phyloP scores from a whole-genome alignment of 2,329 filamentous ascomycete species.

The Myriosclerotinia curreyana region DNA sequence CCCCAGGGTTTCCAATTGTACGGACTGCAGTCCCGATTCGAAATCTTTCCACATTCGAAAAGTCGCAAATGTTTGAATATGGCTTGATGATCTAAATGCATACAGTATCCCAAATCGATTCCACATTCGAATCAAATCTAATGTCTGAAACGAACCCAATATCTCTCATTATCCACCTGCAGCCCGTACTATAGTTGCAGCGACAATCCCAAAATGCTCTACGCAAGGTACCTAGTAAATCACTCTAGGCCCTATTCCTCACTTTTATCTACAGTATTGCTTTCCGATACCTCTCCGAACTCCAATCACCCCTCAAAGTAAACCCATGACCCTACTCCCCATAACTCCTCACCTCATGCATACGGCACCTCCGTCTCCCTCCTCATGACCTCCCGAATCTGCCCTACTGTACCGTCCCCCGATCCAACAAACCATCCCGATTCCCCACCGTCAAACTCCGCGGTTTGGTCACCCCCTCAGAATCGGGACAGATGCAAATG shows the following conservation, averaged over 20 bases:
- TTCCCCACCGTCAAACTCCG: constrained; percentile 49
- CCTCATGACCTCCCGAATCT: constrained; percentile 36
- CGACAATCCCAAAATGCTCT: too few relatives aligned
- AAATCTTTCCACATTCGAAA: too few relatives aligned
- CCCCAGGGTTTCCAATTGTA: too few relatives aligned
- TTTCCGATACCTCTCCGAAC: constrained; percentile 38
- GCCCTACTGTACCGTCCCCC: constrained; percentile 31
- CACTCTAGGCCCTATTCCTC: constrained; percentile 42
- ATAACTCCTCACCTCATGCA: constrained; percentile 40
- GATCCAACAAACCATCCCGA: constrained; percentile 44
- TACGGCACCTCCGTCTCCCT: constrained; percentile 34
- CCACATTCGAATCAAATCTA: too few relatives aligned
- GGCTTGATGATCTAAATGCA: too few relatives aligned
- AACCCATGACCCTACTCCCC: constrained; percentile 44
- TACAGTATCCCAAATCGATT: too few relatives aligned
- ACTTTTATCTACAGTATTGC: constrained; percentile 36
- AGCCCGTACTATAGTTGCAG: too few relatives aligned
- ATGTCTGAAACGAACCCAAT: too few relatives aligned
- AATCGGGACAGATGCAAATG: constrained; percentile 47
- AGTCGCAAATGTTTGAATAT: too few relatives aligned
- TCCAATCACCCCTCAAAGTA: constrained; percentile 40
- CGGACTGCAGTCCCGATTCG: too few relatives aligned
- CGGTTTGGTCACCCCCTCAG: constrained; percentile 47
- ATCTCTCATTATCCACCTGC: too few relatives aligned
- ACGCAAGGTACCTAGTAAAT: constrained; percentile 33